Evolutionary conservation across 2,329 filamentous ascomycete genomes (phyloP).

Genomic region (Exophiala viscosa): DNA sequence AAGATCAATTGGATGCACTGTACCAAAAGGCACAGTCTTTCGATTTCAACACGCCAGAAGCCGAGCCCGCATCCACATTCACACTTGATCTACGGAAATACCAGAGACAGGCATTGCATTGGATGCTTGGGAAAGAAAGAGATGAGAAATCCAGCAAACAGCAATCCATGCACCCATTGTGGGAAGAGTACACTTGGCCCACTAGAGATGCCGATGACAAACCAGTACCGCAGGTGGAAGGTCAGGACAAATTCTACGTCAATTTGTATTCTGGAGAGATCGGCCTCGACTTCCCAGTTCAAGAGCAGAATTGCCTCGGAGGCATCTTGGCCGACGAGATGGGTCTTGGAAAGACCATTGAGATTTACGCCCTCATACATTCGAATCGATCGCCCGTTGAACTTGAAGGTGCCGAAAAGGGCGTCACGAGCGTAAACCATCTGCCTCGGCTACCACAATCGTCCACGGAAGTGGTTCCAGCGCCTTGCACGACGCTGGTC

Average conservation of each 20-base stretch:
- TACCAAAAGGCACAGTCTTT: conserved; percentile 97
- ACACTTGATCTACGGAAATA: conserved; percentile 81
- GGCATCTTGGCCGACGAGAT: conserved; percentile 94
- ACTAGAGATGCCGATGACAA: conserved; percentile 81
- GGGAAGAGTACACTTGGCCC: conserved; percentile 95
- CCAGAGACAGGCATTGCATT: conserved; percentile 90
- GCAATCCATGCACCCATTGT: conserved; percentile 88
- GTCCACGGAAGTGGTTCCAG: conserved; percentile 58
- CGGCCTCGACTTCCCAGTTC: conserved; percentile 83
- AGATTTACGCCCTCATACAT: conserved; percentile 93
- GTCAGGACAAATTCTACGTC: conserved; percentile 77
- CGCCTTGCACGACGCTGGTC: conserved; percentile 86
- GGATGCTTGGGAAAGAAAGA: conserved; percentile 94
- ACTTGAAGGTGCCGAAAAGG: conserved; percentile 32
- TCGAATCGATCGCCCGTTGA: conserved; percentile 64
- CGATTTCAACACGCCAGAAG: conserved; percentile 85
- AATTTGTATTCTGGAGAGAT: conserved; percentile 96
- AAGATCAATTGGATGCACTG: conserved; percentile 88
- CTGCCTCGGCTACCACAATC: conserved; percentile 61
- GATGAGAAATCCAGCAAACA: conserved; percentile 68
- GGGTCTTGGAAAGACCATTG: conserved; percentile 96
- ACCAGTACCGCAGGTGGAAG: conserved; percentile 62
- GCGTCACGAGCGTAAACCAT: conserved; percentile 51
- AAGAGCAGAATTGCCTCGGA: conserved; percentile 91
- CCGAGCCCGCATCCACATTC: conserved; percentile 79